Conservation (phyloP, 805 yeast genomes). For the Candida maesae region DNA sequence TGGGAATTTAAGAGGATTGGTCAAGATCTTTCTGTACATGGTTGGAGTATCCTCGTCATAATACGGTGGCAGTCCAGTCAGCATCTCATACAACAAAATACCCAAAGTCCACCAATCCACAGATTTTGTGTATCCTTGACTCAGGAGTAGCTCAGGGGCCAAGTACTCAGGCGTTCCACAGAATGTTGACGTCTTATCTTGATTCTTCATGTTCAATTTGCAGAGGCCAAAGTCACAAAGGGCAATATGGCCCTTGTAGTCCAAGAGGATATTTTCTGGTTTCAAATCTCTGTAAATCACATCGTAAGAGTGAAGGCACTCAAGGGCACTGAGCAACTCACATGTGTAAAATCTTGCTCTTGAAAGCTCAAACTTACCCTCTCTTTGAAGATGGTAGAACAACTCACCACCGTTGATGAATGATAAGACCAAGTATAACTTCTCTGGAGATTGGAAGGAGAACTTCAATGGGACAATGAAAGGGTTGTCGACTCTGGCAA, state of each 20-base stretch:
- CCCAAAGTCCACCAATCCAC: slow-evolving; percentile 99
- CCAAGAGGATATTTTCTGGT: slow-evolving; percentile 92
- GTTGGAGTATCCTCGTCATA: slow-evolving; percentile 90
- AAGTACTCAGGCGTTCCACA: slow-evolving; percentile 98
- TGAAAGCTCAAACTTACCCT: slow-evolving; percentile 83
- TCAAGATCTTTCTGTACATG: slow-evolving; percentile 91
- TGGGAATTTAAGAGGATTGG: slow-evolving; percentile 87
- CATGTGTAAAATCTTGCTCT: slow-evolving; percentile 93
- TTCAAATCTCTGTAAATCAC: slow-evolving; percentile 94
- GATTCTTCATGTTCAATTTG: slow-evolving; percentile 88
- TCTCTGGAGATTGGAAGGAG: slow-evolving; percentile 96
- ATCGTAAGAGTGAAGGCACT: slow-evolving; percentile 83
- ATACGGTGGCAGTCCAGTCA: slow-evolving; percentile 95
- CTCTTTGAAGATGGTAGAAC: slow-evolving; percentile 88
- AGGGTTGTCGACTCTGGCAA: slow-evolving; percentile 90
- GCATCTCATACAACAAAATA: slow-evolving; percentile 88
- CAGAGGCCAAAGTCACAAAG: slow-evolving; percentile 96
- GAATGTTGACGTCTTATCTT: slow-evolving; percentile 86
- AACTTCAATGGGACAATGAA: slow-evolving; percentile 95
- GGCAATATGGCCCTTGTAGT: slow-evolving; percentile 97
- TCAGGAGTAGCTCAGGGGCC: slow-evolving; percentile 89
- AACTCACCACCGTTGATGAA: slow-evolving; percentile 97
- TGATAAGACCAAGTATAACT: slow-evolving; percentile 82
- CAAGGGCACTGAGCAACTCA: slow-evolving; percentile 88
- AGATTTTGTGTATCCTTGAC: slow-evolving; percentile 90